These are phyloP conservation scores for Epichloe baconii DNA, from an alignment of 2,329 filamentous ascomycete genomes.

Conservation along the genomic window DNA sequence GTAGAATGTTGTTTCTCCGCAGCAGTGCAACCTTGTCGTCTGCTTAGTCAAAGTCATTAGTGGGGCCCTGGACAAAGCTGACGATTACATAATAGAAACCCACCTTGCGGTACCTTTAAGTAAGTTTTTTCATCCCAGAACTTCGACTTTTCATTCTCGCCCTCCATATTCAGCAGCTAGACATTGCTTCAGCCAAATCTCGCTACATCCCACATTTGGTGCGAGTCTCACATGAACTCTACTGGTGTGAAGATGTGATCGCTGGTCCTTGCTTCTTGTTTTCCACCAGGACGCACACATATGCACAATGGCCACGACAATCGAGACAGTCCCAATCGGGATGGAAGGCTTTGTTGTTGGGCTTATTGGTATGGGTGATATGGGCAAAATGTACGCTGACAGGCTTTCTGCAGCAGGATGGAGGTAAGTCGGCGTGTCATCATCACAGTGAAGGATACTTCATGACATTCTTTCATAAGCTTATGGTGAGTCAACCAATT, in stretches of 20 bases:
- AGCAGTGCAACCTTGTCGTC: too few relatives aligned
- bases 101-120: background rate
- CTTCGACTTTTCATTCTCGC: fast-evolving
- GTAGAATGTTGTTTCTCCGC: too few relatives aligned
- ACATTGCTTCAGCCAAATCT: background rate
- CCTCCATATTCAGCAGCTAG: background rate
- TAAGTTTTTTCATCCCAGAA: background rate
- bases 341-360: slow-evolving; percentile 69
- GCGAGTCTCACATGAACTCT: background rate
- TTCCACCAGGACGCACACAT: slow-evolving; percentile 13
- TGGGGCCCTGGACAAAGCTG: background rate
- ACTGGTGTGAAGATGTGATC: slow-evolving; percentile 14
- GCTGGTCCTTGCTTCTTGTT: slow-evolving; percentile 12
- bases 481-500: background rate
- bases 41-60: background rate
- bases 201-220: background rate
- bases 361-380: slow-evolving; percentile 97
- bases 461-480: background rate
- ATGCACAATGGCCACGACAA: slow-evolving; percentile 15
- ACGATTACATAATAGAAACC: slow-evolving; percentile 2
- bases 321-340: slow-evolving; percentile 21
- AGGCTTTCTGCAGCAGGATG: slow-evolving; percentile 82
- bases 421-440: slow-evolving; percentile 49
- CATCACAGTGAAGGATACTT: background rate
- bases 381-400: slow-evolving; percentile 97